Evolutionary conservation across 768 basidiomycete genomes (phyloP).

Genomic region (Filobasidium wieringae): DNA sequence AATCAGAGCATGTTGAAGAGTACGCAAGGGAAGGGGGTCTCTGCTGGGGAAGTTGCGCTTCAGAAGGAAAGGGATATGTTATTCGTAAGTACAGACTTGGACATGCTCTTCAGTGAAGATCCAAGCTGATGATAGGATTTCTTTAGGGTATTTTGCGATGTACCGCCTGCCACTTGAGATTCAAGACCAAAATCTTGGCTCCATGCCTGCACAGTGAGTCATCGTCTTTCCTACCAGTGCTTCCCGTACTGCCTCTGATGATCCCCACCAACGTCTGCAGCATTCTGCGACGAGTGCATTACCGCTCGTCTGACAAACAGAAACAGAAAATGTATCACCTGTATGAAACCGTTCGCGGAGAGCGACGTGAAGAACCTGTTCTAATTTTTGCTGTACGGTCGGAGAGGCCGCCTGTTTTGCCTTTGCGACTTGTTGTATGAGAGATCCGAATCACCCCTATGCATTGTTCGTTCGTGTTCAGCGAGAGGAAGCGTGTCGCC

Average conservation of each 20-base stretch:
- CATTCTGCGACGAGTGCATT: slow-evolving; percentile 16
- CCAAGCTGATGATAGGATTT: too few species aligned
- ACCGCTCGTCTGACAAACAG: slow-evolving; percentile 8
- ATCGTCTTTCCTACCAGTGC: neutral
- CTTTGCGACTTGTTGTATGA: too few species aligned
- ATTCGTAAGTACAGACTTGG: slow-evolving; percentile 6
- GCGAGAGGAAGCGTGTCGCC: too few species aligned
- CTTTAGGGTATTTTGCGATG: slow-evolving; percentile 13
- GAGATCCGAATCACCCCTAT: too few species aligned
- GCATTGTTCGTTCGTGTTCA: too few species aligned
- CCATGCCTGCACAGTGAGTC: slow-evolving; percentile 13
- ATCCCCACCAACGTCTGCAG: neutral
- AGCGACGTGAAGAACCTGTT: slow-evolving; percentile 16
- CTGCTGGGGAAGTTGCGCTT: slow-evolving; percentile 4
- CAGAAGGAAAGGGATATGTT: slow-evolving; percentile 15
- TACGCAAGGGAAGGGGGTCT: neutral
- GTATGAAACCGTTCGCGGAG: slow-evolving; percentile 13
- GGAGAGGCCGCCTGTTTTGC: too few species aligned
- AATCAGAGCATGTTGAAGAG: neutral
- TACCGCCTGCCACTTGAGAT: slow-evolving; percentile 7
- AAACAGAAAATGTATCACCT: slow-evolving; percentile 13
- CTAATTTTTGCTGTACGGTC: too few species aligned
- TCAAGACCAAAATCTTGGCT: slow-evolving; percentile 12
- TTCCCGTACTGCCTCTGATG: neutral
- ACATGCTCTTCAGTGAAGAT: neutral